Evolutionary conservation across 257 asterid genomes (phyloP).

Genomic region (Cynanchum wilfordii): DNA sequence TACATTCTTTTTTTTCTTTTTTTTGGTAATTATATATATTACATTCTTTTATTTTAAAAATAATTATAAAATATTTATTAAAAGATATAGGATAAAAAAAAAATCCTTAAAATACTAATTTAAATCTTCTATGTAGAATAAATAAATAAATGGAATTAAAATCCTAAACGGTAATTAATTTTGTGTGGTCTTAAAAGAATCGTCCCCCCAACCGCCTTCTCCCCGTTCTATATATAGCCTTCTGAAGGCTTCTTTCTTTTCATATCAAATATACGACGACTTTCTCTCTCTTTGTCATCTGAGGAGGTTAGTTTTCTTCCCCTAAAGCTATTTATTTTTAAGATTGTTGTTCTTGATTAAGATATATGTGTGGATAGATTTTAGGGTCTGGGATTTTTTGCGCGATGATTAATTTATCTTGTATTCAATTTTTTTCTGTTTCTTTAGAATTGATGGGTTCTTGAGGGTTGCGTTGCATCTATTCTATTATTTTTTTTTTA

Average conservation of each 20-base stretch:
- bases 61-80: too few relatives aligned
- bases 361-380: not conserved
- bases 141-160: too few relatives aligned
- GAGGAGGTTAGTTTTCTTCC: conserved; percentile 19
- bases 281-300: not conserved
- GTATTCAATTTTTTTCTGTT: not conserved
- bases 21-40: too few relatives aligned
- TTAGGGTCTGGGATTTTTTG: too few relatives aligned
- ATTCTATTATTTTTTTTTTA: too few relatives aligned
- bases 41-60: too few relatives aligned
- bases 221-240: conserved; percentile 25
- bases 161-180: not conserved
- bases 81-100: too few relatives aligned
- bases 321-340: not conserved
- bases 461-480: too few relatives aligned
- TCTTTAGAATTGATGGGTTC: too few relatives aligned
- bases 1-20: too few relatives aligned
- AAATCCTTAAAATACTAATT: too few relatives aligned
- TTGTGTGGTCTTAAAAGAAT: conserved; percentile 21
- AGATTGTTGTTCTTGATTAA: not conserved
- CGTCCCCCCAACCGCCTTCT: conserved; percentile 18
- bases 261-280: not conserved
- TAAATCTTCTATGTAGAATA: too few relatives aligned
- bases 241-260: not conserved
- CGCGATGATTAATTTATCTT: not conserved